Evolutionary conservation across 2,329 filamentous ascomycete genomes (phyloP), one percentile per base, ranked within the genome.

Genomic region (Claviceps citrina): DNA sequence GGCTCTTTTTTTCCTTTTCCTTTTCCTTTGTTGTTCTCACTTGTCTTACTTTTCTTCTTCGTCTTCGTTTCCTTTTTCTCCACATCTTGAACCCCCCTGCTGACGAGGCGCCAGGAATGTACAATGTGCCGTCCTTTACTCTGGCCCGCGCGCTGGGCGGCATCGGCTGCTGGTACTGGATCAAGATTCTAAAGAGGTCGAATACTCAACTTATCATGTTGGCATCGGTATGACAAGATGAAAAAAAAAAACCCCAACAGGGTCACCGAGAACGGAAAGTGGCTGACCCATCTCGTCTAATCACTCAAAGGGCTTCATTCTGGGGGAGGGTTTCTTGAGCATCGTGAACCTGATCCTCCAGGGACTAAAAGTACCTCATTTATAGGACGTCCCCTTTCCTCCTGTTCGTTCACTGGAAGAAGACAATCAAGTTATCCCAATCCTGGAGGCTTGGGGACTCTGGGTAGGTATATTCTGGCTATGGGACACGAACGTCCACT

Each of bases 71-170:
- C 8, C 8, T 24, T 24, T 24, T 24, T 24, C 5, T 8, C 22
- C 22, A 5, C 8, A 5, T 24, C 32, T 7, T 6, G 5, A 7
- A 27, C 19, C 18, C 5, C 30, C 13, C 5, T 42, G 30, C 33
- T 38, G 16, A 39, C 26, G 2, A 24, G 9, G 33, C 15, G n/a
- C 49, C 7, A 80, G 81, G 91, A 36, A 98, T 98, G 77, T 98
- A 96, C 62, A 98, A 96, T 52, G 85, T 89, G 0, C 91, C 91
- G 0, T 93, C 85, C 0, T 98, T 98, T 55, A 98, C 91, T 0
- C 66, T 98, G 28, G 87, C 91, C 0, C 69, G 91, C 45, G 83
- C 85, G 0, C 75, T 84, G 8, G 91, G 91, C 3, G 91, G 91
- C 0, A 36, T 76, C 7, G 49, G 72, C 22, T 78, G 76, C 46